Conservation (phyloP, 2,329 filamentous ascomycete genomes). For the Colletotrichum brevisporum region DNA sequence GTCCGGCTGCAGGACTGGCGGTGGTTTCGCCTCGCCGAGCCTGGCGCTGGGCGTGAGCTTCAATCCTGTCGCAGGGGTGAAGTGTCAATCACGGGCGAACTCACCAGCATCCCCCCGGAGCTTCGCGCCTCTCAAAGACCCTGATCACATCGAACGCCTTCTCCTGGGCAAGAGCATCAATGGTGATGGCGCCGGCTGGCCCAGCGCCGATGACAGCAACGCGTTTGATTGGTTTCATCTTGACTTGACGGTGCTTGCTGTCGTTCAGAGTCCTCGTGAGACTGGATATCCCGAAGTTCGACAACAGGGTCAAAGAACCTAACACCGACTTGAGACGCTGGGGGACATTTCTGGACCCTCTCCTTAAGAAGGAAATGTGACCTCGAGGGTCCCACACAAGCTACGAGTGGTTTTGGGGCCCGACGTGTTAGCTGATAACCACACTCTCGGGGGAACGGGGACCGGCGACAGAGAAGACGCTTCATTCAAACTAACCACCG, state of each 20-base stretch:
- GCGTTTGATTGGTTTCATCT: slow-evolving; percentile 45
- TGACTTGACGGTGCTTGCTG: neutral
- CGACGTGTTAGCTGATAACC: neutral
- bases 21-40: slow-evolving; percentile 56
- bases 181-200: slow-evolving; percentile 71
- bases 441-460: neutral
- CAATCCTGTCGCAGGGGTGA: neutral
- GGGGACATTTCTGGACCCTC: neutral
- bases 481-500: neutral
- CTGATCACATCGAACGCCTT: slow-evolving; percentile 70
- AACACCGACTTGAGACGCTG: no score
- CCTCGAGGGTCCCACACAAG: neutral
- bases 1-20: slow-evolving; percentile 52
- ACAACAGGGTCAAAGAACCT: no score
- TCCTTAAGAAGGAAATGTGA: neutral
- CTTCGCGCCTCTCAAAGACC: slow-evolving; percentile 74
- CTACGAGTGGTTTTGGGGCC: neutral
- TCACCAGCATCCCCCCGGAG: slow-evolving; percentile 73
- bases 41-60: slow-evolving; percentile 45
- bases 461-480: neutral
- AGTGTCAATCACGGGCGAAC: slow-evolving; percentile 33
- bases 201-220: slow-evolving; percentile 74
- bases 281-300: no score
- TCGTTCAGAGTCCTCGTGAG: no score
- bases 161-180: slow-evolving; percentile 73